Conservation (phyloP, 2,329 filamentous ascomycete species). For the Ascochyta clinopodiicola region DNA sequence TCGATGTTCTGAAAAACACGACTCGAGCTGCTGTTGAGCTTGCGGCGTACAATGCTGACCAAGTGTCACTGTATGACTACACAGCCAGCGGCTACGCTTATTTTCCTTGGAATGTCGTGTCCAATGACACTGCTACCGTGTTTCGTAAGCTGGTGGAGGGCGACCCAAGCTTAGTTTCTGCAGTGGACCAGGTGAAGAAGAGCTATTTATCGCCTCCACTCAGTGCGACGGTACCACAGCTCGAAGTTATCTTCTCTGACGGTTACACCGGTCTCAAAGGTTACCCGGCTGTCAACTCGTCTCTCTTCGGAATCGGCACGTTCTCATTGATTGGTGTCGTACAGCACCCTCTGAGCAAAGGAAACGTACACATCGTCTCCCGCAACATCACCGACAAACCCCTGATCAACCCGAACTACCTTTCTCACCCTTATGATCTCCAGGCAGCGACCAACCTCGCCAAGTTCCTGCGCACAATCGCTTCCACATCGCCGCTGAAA, state of each 20-base stretch:
- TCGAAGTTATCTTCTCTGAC: conserved; percentile 56
- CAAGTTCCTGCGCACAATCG: conserved; percentile 38
- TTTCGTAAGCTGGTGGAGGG: conserved; percentile 44
- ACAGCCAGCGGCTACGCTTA: conserved; percentile 52
- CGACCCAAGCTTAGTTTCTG: conserved; percentile 19
- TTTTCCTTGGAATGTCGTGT: conserved; percentile 51
- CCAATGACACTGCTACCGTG: conserved; percentile 38
- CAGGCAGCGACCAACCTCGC: conserved; percentile 26
- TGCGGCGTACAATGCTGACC: conserved; percentile 43
- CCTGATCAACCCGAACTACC: conserved; percentile 39
- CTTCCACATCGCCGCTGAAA: conserved; percentile 34
- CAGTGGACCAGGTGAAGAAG: conserved; percentile 30
- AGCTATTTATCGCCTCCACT: conserved; percentile 45
- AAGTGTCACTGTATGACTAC: conserved; percentile 51
- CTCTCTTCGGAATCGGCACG: conserved; percentile 36
- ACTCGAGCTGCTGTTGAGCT: conserved; percentile 50
- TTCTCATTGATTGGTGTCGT: conserved; percentile 46
- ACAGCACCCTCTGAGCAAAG: conserved; percentile 44
- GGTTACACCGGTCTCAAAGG: conserved; percentile 54
- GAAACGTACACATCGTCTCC: conserved; percentile 34
- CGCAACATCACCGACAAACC: conserved; percentile 32
- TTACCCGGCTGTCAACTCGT: conserved; percentile 35
- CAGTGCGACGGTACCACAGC: conserved; percentile 46
- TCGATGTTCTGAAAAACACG: conserved; percentile 33
- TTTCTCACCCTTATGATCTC: conserved; percentile 37